Base-by-base conservation (phyloP, 2,329 filamentous ascomycete genomes). In the Neodidymelliopsis sp. region DNA sequence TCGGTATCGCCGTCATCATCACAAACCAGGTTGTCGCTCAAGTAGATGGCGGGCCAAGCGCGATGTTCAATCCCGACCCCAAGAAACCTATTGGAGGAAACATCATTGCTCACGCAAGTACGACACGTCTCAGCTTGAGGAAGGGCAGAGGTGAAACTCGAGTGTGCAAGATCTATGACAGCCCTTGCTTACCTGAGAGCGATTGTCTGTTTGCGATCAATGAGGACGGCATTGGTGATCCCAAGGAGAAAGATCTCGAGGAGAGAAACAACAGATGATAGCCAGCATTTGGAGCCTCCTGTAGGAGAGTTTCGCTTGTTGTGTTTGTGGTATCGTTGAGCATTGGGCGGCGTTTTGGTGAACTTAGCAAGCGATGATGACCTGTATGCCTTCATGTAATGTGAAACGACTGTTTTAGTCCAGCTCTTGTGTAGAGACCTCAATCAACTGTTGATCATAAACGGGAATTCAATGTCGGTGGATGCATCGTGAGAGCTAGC, bases 21-120 rank as follows among this genome's bases (percentile, higher is more conserved):
- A 97, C 94, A 31, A 99, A 99, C 70, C 94, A 99, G 74, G 94
- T 99, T 22, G 95, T 99, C 29, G 94, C 94, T 8, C 95, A 99
- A 74, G 94, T 99, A 7, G 94, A 99, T 69, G 94, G 94, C 56
- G 94, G 94, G 3, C 92, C 93, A 22, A 93, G 89, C 67, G 87
- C 93, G 54, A 99, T 99, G 94, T 99, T 96, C 80, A 99, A 99
- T 63, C 94, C 95, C 0, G 95, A 99, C 67, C 94, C 94, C 6
- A 99, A 99, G 83, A 99, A 99, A 75, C 94, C 94, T 0, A 97
- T 99, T 70, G 94, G 94, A 61, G 94, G 94, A 57, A 97, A 99
- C 74, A 99, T 99, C 60, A 97, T 99, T 70, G 94, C 95, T 2
- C 94, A 99, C 73, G 92, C 94, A 41, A 96, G 91, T 68, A 99